Percentiles rank a stretch among this genome's conserved stretches.
phyloP scores from a whole-genome alignment of 2,329 filamentous ascomycete species.

The Botrytis fragariae region DNA sequence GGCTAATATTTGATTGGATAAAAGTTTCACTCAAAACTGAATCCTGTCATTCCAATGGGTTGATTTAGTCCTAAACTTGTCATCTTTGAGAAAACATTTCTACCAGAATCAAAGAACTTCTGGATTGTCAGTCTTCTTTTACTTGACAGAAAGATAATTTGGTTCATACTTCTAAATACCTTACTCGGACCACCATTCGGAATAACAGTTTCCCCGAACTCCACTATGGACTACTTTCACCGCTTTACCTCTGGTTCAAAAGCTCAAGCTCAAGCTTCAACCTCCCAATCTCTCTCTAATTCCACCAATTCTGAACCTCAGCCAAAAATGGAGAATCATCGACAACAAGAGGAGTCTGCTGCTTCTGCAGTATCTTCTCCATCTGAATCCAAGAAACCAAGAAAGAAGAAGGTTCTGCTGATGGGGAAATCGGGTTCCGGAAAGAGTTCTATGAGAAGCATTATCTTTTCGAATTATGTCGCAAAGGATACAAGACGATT shows the following conservation, averaged over 20 bases:
- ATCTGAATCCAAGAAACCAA: constrained; percentile 50
- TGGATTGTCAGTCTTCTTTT: neutral
- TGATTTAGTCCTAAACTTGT: neutral
- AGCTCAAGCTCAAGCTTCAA: neutral
- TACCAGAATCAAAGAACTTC: neutral
- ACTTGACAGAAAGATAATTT: neutral
- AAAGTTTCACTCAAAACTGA: neutral
- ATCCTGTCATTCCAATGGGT: neutral
- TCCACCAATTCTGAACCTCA: constrained; percentile 4
- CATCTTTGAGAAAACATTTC: neutral
- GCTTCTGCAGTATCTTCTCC: constrained; percentile 12
- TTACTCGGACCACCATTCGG: neutral
- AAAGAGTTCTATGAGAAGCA: constrained; percentile 97
- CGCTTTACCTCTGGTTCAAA: constrained; percentile 12
- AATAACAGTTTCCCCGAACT: constrained; percentile 1
- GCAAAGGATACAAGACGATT: constrained; percentile 90
- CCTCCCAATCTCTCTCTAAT: neutral
- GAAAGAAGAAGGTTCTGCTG: constrained; percentile 83
- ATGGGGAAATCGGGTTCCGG: constrained; percentile 97
- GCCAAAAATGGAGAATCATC: constrained; percentile 18
- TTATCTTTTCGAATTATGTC: constrained; percentile 99
- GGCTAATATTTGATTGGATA: neutral
- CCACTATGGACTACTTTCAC: constrained; percentile 13
- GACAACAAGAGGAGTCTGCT: constrained; percentile 11
- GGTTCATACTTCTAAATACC: neutral